phyloP scores from a whole-genome alignment of 1,284 basidiomycete genomes.

The Fomitopsis pinicola region DNA sequence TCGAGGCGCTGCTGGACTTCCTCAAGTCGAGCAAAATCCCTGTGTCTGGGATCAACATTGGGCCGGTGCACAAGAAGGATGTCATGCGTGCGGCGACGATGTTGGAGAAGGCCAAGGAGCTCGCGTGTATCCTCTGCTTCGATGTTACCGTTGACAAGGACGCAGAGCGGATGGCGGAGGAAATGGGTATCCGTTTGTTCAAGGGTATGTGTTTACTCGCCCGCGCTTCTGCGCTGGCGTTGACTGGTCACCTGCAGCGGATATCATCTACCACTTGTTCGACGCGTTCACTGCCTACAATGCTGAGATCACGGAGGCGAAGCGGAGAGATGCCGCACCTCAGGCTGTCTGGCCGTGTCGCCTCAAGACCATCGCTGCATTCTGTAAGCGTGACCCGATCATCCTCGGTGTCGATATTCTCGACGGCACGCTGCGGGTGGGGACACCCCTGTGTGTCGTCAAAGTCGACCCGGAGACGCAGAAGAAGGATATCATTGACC shows the following conservation, averaged over 20 bases:
- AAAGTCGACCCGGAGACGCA: constrained; percentile 83
- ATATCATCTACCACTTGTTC: constrained; percentile 99
- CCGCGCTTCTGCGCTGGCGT: not conserved
- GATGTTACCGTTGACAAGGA: constrained; percentile 95
- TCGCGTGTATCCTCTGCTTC: constrained; percentile 95
- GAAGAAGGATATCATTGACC: constrained; percentile 87
- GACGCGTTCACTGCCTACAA: constrained; percentile 98
- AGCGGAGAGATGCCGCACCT: constrained; percentile 87
- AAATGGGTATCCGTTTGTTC: constrained; percentile 92
- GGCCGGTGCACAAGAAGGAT: constrained; percentile 96
- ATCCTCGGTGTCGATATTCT: constrained; percentile 97
- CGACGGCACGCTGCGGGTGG: constrained; percentile 89
- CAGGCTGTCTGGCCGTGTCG: constrained; percentile 97
- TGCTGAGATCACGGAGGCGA: constrained; percentile 89
- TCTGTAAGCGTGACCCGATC: constrained; percentile 97
- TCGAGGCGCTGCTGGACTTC: constrained; percentile 97
- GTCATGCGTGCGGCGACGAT: constrained; percentile 92
- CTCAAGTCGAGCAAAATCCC: constrained; percentile 95
- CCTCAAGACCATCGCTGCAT: constrained; percentile 88
- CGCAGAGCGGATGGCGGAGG: constrained; percentile 87
- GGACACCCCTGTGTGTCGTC: constrained; percentile 95
- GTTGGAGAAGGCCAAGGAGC: constrained; percentile 95
- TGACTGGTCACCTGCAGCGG: constrained; percentile 48
- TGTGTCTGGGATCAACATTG: constrained; percentile 96
- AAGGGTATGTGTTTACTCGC: constrained; percentile 54